These are phyloP conservation scores for Sclerotinia minor DNA, from an alignment of 2,329 filamentous ascomycete genomes.

Conservation along the genomic window DNA sequence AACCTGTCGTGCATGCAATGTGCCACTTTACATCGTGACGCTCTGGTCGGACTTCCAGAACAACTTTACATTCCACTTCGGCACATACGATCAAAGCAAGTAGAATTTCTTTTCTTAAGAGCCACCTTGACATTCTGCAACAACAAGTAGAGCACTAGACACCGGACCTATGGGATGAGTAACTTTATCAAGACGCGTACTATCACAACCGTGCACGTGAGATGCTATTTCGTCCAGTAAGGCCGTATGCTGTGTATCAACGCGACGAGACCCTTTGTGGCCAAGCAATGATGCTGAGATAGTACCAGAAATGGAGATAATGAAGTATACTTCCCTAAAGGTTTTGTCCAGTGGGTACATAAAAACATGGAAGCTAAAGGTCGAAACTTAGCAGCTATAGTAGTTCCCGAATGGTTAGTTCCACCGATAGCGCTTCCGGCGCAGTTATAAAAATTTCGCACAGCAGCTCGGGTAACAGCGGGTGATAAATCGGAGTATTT, in stretches of 20 bases:
- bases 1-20: constrained; percentile 54
- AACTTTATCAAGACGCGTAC: constrained; percentile 56
- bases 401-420: constrained; percentile 39
- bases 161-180: constrained; percentile 57
- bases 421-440: constrained; percentile 55
- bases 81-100: constrained; percentile 53
- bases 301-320: constrained; percentile 41
- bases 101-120: constrained; percentile 50
- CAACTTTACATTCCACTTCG: constrained; percentile 54
- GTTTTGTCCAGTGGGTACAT: not conserved
- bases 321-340: constrained; percentile 31
- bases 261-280: constrained; percentile 35
- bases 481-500: constrained; percentile 45
- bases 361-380: not conserved
- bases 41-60: constrained; percentile 52
- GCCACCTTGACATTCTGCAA: constrained; percentile 46
- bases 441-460: constrained; percentile 55
- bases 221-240: constrained; percentile 56
- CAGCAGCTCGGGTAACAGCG: constrained; percentile 47
- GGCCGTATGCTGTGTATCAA: constrained; percentile 51
- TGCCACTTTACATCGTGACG: constrained; percentile 59
- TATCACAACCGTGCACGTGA: constrained; percentile 58
- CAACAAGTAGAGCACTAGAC: constrained; percentile 51
- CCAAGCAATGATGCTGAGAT: constrained; percentile 42
- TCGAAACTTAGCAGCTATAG: constrained; percentile 29